Evolutionary conservation across 116 monocot species (phyloP).

Genomic region (Trichopus zeylanicus): DNA sequence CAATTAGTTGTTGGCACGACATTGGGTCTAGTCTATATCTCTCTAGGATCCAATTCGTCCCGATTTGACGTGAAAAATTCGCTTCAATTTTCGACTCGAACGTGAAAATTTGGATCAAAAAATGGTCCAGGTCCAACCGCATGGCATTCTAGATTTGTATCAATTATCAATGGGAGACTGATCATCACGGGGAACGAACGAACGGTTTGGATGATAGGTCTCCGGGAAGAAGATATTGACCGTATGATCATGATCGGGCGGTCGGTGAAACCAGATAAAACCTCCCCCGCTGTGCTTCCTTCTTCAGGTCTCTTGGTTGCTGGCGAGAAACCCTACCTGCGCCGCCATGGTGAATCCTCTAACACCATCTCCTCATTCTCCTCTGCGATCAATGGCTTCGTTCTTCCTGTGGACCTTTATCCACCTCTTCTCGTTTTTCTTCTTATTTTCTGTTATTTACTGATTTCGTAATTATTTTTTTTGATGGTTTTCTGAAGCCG

Average conservation of each 20-base stretch:
- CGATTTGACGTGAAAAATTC: no score
- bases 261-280: neutral
- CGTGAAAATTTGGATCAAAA: no score
- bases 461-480: no score
- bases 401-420: neutral
- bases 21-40: no score
- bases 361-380: neutral
- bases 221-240: no score
- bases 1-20: no score
- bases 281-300: neutral
- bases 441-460: neutral
- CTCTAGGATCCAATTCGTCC: no score
- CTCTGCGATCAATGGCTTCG: neutral
- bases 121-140: no score
- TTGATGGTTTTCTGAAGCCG: slow-evolving; percentile 21
- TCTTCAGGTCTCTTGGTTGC: neutral
- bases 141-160: no score
- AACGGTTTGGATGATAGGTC: neutral
- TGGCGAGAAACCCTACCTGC: neutral
- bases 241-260: neutral
- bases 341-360: neutral
- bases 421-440: neutral
- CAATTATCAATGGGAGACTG: no score
- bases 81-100: no score
- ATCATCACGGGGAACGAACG: neutral